Conservation (phyloP, 805 yeast genomes). For the Starmerella apis region DNA sequence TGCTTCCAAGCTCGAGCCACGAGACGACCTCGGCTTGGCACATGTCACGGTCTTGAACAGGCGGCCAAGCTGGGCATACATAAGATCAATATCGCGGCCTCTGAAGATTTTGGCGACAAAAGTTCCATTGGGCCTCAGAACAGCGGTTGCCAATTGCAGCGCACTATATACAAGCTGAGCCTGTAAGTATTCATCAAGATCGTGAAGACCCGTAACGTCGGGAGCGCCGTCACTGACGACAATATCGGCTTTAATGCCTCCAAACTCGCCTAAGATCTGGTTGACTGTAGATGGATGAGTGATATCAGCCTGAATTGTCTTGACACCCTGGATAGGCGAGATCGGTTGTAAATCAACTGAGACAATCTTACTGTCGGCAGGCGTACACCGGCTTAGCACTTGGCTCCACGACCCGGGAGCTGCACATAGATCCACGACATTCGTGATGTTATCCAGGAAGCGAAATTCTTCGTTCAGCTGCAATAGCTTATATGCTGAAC, state of each 20-base stretch:
- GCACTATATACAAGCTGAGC: slow-evolving; percentile 90
- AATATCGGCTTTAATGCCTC: slow-evolving; percentile 87
- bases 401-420: slow-evolving; percentile 99
- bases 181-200: slow-evolving; percentile 91
- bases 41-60: slow-evolving; percentile 80
- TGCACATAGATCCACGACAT: slow-evolving; percentile 95
- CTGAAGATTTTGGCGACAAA: slow-evolving; percentile 95
- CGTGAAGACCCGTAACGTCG: slow-evolving; percentile 95
- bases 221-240: slow-evolving; percentile 98
- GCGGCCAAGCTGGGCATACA: slow-evolving; percentile 84
- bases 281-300: slow-evolving; percentile 86
- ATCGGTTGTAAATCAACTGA: slow-evolving; percentile 96
- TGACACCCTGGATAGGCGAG: slow-evolving; percentile 90
- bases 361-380: slow-evolving; percentile 56
- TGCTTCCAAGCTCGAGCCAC: slow-evolving; percentile 90
- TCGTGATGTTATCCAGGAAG: slow-evolving; percentile 54
- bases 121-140: slow-evolving; percentile 78
- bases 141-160: slow-evolving; percentile 78
- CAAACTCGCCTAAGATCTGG: slow-evolving; percentile 67
- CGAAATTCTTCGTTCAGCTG: slow-evolving; percentile 88
- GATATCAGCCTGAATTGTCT: slow-evolving; percentile 88
- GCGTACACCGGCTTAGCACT: slow-evolving; percentile 61
- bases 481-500: slow-evolving; percentile 87
- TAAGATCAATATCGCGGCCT: slow-evolving; percentile 87
- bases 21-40: slow-evolving; percentile 90